phyloP scores from a whole-genome alignment of 306 rosid genomes.

The Bauhinia variegata region DNA sequence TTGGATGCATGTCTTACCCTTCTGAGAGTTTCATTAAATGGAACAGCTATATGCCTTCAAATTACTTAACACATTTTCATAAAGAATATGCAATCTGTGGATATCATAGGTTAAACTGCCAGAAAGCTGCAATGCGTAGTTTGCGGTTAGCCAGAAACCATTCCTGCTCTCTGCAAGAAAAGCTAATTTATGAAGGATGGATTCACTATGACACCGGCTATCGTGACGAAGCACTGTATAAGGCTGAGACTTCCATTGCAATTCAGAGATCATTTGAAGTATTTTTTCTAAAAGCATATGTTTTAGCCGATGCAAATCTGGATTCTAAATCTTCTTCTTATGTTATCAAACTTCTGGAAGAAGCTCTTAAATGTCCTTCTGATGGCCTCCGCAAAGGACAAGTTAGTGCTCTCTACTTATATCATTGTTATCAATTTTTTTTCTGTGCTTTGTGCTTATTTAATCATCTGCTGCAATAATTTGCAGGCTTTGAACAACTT shows the following conservation, averaged over 20 bases:
- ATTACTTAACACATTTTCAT: constrained; percentile 4
- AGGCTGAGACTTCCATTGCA: constrained; percentile 65
- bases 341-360: constrained; percentile 69
- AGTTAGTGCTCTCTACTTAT: constrained; percentile 44
- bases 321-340: constrained; percentile 62
- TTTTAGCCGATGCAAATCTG: constrained; percentile 65
- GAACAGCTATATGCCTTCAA: constrained; percentile 10
- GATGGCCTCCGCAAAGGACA: constrained; percentile 94
- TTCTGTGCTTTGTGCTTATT: constrained; percentile 20
- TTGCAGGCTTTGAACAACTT: constrained; percentile 81
- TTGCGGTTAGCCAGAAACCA: constrained; percentile 79
- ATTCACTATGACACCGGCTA: constrained; percentile 79
- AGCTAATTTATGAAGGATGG: constrained; percentile 90
- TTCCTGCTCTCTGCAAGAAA: constrained; percentile 67
- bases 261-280: constrained; percentile 84
- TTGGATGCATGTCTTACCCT: constrained; percentile 1
- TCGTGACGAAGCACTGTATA: constrained; percentile 66
- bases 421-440: constrained; percentile 17
- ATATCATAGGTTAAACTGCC: constrained; percentile 69
- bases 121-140: constrained; percentile 82
- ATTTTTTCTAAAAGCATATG: constrained; percentile 76
- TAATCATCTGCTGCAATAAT: constrained; percentile 36
- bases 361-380: constrained; percentile 85
- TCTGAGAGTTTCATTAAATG: not conserved
- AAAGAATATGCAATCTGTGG: constrained; percentile 9